These are phyloP conservation scores for Nicotiana otophora DNA, from an alignment of 257 asterid species.

Conservation along the genomic window DNA sequence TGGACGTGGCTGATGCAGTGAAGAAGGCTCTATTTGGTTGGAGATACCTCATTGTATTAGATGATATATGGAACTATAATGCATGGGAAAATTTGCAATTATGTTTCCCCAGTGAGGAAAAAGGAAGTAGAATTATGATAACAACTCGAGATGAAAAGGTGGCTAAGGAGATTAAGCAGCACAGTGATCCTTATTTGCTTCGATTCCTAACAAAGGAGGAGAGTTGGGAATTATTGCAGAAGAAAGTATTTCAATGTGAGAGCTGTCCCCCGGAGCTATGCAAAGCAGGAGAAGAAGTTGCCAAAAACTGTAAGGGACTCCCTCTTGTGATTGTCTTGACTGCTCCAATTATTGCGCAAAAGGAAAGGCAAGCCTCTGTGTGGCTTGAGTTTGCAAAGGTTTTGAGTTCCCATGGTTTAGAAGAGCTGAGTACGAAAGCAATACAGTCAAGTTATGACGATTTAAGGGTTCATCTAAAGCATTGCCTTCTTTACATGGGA, in stretches of 20 bases:
- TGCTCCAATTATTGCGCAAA: not conserved
- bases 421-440: not conserved
- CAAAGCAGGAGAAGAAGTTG: not conserved
- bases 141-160: not conserved
- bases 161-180: not conserved
- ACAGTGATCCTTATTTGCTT: not conserved
- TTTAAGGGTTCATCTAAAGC: not conserved
- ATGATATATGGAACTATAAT: constrained; percentile 3
- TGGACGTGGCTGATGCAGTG: not conserved
- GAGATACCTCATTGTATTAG: constrained; percentile 1
- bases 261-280: not conserved
- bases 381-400: not conserved
- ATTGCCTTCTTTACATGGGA: not conserved
- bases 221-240: constrained; percentile 6
- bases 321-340: constrained; percentile 6
- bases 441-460: not conserved
- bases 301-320: not conserved
- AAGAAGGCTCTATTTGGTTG: not conserved
- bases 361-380: not conserved
- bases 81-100: not conserved
- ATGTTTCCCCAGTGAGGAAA: not conserved
- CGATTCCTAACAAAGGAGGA: not conserved
- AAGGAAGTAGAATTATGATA: constrained; percentile 8
- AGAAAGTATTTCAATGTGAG: not conserved
- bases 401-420: not conserved